Evolutionary conservation across 2,329 filamentous ascomycete genomes (phyloP), one percentile per base, ranked within the genome.

Genomic region (Tolypocladium ophioglossoides): DNA sequence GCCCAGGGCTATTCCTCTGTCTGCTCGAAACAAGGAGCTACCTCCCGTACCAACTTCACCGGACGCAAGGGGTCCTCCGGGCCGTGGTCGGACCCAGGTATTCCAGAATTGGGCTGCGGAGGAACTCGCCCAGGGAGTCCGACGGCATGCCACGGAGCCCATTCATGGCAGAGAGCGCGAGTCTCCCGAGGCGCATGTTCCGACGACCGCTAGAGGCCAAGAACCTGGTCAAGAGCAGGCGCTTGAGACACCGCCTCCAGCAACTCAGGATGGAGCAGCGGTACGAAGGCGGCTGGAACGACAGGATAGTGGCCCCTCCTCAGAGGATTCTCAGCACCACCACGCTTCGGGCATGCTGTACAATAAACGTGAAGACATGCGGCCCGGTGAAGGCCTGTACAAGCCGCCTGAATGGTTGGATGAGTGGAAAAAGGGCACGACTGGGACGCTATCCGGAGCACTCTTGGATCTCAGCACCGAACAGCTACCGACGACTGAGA

Each of bases 381-480:
- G 63, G 38, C 78, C 79, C 11, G 74, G 80, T 37, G 69, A 78
- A 52, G 78, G 78, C 18, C 67, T 79, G 39, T 89, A 88, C 64
- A 70, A 80, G 34, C 74, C 79, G 4, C 76, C 82, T 0, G 70
- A 74, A 53, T 83, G 82, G 63, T 72, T 91, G 9, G 80, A 88
- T 37, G 87, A 91, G 64, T 91, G 87, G 86, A 85, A 80, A 64
- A 83, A 83, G 62, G 85, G 78, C 9, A 81, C 79, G 0, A 75
- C 85, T 37, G 85, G 84, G 37, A 78, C 77, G 9, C 71, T 90
- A 4, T 74, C 76, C 0, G 78, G 79, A 2, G 66, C 74, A 1
- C 70, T 87, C 51, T 75, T 89, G 34, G 81, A 88, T 55, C 76
- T 88, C 35, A 74, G 76, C 54, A 68, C 73, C 10, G 67, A 71